Base-by-base conservation (phyloP, 1,139 yeast genomes). In the Taphrina flavorubra region DNA sequence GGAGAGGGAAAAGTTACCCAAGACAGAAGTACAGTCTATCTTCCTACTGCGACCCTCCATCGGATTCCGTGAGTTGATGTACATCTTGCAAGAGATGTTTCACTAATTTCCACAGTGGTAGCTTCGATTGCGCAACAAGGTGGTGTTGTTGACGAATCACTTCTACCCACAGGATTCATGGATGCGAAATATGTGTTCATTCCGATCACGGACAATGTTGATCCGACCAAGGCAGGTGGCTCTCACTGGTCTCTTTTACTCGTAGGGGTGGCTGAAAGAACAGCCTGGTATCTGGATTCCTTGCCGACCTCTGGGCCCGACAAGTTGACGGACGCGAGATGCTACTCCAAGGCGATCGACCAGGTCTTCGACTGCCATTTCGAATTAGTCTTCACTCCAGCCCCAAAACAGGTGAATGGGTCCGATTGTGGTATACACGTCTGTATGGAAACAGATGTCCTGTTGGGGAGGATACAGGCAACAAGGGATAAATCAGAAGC, bases 391-490 rank as follows among this genome's bases (percentile, higher is more conserved):
- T 78, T 78, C 55, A 79, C 81, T 61, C 78, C 78, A 44, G 83
- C 90, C 0, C 96, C 95, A 0, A 95, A 88, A 74, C 96, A 90
- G 76, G 80, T 80, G 53, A 89, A 89, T 75, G 89, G 90, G 0
- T 85, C 83, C 65, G 96, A 90, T 75, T 89, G 96, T 78, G 96
- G 96, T 0, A 87, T 88, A 0, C 83, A 86, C 70, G 86, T 89
- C 7, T 83, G 88, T 71, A 84, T 83, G 64, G 76, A 83, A 25
- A 80, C 85, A 8, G 61, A 63, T 36, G 40, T 63, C 13, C 55
- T 63, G 8, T 47, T 63, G n/a, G 46, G 67, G 3, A n/a, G 67
- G 39, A 10, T 63, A 37, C 61, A 55, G 40, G 47, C 10, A n/a
- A 16, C 14, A n/a, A 62, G n/a, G 51, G 47, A 25, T 20, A n/a